Conservation (phyloP, 306 rosid genomes). For the Styphnolobium japonicum region DNA sequence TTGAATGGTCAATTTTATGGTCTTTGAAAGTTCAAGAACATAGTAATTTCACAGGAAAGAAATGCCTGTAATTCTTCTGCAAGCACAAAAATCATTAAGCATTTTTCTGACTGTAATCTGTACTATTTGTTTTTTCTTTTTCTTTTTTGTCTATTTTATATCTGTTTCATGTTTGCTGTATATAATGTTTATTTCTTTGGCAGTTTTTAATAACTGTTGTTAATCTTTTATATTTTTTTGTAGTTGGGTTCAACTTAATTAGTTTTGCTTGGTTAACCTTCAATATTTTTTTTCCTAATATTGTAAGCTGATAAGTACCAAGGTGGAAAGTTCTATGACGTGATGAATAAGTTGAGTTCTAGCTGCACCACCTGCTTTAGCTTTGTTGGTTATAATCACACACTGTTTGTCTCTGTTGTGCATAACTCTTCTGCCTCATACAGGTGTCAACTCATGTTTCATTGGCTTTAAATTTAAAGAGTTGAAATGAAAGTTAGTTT, state of each 20-base stretch:
- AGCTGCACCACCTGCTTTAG: constrained; percentile 3
- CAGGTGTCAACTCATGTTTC: neutral
- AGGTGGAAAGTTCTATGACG: neutral
- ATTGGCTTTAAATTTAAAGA: neutral
- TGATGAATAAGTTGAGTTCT: neutral
- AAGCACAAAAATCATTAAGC: neutral
- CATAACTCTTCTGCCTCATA: neutral
- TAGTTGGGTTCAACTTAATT: neutral
- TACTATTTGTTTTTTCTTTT: neutral
- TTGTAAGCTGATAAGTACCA: neutral
- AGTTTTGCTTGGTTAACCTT: no score
- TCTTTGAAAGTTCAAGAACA: constrained; percentile 82
- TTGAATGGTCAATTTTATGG: constrained; percentile 85
- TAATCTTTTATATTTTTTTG: neutral
- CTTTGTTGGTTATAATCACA: constrained; percentile 1
- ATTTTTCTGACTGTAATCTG: neutral
- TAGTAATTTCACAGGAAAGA: constrained; percentile 70
- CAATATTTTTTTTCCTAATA: neutral
- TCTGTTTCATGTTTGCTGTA: neutral
- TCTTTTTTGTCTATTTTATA: neutral
- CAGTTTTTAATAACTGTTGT: neutral
- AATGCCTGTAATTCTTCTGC: neutral
- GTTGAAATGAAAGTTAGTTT: neutral
- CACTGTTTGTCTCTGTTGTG: neutral
- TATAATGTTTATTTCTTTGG: neutral